Conservation (phyloP, 352 stramenopile species). For the Globisporangium nodosum region DNA sequence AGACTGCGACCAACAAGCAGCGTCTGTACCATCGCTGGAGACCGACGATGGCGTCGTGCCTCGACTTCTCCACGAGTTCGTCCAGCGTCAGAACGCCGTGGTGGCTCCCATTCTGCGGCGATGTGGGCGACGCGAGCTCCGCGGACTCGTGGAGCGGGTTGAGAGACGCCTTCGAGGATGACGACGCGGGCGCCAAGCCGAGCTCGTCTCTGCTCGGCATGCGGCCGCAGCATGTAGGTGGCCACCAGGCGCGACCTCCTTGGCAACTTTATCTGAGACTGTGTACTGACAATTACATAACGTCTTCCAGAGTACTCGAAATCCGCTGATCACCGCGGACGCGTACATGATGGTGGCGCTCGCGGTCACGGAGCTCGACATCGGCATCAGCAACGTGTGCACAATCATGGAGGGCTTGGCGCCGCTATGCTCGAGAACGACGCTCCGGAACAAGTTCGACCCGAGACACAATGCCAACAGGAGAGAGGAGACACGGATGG, state of each 20-base stretch:
- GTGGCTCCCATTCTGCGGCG: neutral
- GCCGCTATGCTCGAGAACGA: too few relatives aligned
- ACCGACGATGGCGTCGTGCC: conserved; percentile 26
- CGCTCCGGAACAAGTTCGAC: too few relatives aligned
- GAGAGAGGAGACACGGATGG: too few relatives aligned
- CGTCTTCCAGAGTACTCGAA: too few relatives aligned
- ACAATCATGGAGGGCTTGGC: too few relatives aligned
- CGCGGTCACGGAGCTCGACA: too few relatives aligned
- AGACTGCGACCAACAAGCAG: neutral
- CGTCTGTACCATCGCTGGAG: conserved; percentile 31
- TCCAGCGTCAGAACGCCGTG: conserved; percentile 18
- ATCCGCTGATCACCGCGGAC: too few relatives aligned
- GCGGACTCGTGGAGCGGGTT: neutral
- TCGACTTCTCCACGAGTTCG: conserved; percentile 35
- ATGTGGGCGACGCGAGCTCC: neutral
- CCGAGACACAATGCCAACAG: too few relatives aligned
- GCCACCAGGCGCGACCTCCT: conserved; percentile 2
- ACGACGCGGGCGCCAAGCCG: neutral
- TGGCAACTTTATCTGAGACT: too few relatives aligned
- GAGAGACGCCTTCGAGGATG: neutral
- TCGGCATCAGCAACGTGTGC: too few relatives aligned
- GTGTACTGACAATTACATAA: too few relatives aligned
- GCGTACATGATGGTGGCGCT: too few relatives aligned
- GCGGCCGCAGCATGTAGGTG: neutral
- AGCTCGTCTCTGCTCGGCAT: neutral